Percentiles rank a stretch among this genome's conserved stretches.
Evolutionary conservation across 345 rosid species (phyloP).

Genomic region (Isatis tinctoria): DNA sequence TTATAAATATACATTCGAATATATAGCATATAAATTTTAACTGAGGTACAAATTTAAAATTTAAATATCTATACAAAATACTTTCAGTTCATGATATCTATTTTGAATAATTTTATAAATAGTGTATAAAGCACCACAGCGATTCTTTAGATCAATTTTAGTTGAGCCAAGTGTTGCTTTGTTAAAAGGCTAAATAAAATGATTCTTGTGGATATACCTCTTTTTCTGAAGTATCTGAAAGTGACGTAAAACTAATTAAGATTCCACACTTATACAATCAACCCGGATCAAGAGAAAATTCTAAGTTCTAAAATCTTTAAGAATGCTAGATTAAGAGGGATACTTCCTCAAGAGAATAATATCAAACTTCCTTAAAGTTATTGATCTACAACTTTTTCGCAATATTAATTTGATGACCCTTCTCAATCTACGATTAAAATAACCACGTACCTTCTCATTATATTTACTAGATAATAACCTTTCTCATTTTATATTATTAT

Average conservation of each 20-base stretch:
- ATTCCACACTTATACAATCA: slow-evolving; percentile 15
- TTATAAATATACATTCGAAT: background rate
- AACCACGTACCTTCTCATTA: background rate
- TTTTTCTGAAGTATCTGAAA: slow-evolving; percentile 14
- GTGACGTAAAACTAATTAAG: slow-evolving; percentile 20
- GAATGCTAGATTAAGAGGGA: slow-evolving; percentile 7
- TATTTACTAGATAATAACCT: too few relatives aligned
- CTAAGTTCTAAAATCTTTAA: background rate
- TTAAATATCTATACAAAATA: background rate
- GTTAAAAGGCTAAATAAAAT: slow-evolving; percentile 8
- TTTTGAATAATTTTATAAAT: background rate
- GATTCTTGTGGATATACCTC: slow-evolving; percentile 23
- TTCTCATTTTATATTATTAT: background rate
- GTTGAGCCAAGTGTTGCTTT: slow-evolving; percentile 22
- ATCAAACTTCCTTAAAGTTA: slow-evolving; percentile 2
- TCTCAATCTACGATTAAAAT: slow-evolving; percentile 1
- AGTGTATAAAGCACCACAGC: background rate
- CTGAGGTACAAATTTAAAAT: background rate
- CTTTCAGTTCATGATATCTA: background rate
- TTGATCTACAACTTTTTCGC: slow-evolving; percentile 1
- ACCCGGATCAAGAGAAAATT: background rate
- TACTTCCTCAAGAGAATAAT: slow-evolving; percentile 1
- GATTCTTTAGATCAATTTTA: slow-evolving; percentile 13
- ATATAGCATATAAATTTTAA: background rate
- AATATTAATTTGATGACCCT: background rate